Base-by-base conservation (phyloP, 2,329 filamentous ascomycete genomes). In the Clonostachys rhizophaga region DNA sequence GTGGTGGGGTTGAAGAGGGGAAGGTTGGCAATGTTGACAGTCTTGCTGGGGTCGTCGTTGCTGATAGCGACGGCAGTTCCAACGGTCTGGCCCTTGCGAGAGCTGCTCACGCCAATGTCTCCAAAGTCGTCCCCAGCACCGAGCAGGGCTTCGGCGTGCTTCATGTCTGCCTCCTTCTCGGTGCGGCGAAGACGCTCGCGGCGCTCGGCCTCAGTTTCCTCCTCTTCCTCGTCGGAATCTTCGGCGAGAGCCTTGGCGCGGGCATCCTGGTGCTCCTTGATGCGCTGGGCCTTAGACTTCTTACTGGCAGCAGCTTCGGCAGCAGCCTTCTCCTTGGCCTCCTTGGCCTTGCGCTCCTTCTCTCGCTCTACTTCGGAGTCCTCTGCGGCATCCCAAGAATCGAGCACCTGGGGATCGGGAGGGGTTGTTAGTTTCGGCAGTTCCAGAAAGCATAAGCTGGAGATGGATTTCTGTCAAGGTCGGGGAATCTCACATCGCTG, bases 321-420 rank as follows among this genome's bases (percentile, higher is more conserved):
- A 0, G 91, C 90, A 30, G 89, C 91, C 70, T 95, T 95, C 49
- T 87, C 89, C 70, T 95, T 95, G 46, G 83, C 87, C 62, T 89
- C 91, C 6, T 79, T 86, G 44, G 85, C 90, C 73, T 92, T 94
- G 70, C 87, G 88, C 30, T 82, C 89, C 77, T 97, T 99, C 70
- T 96, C 91, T 60, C 91, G 88, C 75, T 99, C 94, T 58, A 85
- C 92, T 61, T 99, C 94, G 52, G 91, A 96, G 72, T 99, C 94
- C 63, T 97, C 94, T 57, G 89, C 91, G 49, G 89, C 92, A 61
- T 97, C 91, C 94, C 94, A 99, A 34, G 89, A 92, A 50, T 99
- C 94, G 62, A 96, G 81, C 48, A 97, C 89, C 86, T 96, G 54
- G 14, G 42, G n/a, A 20, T 11, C 14, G 24, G 24, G 24, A 30